Base-by-base conservation (phyloP, 177 flowering plant genomes). In the Tripterygium wilfordii region DNA sequence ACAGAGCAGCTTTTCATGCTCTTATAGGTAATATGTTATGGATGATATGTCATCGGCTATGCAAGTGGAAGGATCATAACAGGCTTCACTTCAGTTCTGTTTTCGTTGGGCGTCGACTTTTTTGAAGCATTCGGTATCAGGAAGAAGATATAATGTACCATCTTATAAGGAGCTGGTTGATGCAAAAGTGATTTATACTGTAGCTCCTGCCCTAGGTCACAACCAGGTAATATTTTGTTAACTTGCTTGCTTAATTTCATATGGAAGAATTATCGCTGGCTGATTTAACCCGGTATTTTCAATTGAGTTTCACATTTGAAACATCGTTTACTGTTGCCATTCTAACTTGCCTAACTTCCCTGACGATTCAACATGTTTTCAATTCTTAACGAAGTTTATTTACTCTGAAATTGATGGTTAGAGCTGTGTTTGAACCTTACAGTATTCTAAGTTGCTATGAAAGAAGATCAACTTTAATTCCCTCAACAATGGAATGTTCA, bases 121-220 rank as follows among this genome's bases (percentile, higher is more conserved):
- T 31, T 29, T n/a, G 28, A 61, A 56, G 61, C 56, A 53, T 54
- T 45, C 57, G 42, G 59, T 31, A 31, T 45, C 47, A 31, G 24
- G 53, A 53, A 56, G 23, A 36, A 55, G 47, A 46, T 38, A 37
- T 53, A 8, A 18, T 43, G 14, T 48, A 39, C 65, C 65, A 47
- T 59, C 54, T 24, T 31, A 27, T 28, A 25, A 36, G 0, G 56
- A 60, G 25, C 45, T 76, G 46, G 44, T 21, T 48, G 60, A 70
- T 65, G 83, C 86, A 3, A 68, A 53, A 42, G 64, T 86, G 13
- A 65, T 89, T 42, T 86, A 83, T 36, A 68, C 77, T 54, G 78
- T 82, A n/a, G 85, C 95, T 65, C 75, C 97, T 27, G 92, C 97
- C 18, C 59, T 79, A 79, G 95, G 97, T 47, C 97, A 89, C 72